A percentile compares a stretch with the other conserved stretches of the same genome.
Evolutionary conservation across 2,329 filamentous ascomycete genomes (phyloP).

Genomic region (Ciborinia camelliae): DNA sequence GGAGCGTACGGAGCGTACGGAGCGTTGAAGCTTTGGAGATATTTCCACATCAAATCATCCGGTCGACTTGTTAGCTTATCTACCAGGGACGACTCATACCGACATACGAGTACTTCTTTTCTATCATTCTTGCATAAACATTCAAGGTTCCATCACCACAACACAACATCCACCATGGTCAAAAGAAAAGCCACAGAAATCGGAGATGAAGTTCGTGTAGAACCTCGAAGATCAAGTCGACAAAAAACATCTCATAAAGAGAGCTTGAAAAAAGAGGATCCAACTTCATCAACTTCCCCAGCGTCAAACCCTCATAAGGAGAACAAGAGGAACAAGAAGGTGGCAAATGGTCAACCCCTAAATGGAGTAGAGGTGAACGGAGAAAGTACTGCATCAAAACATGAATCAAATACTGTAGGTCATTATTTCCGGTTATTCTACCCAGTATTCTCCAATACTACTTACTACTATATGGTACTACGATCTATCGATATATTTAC

Average conservation of each 20-base stretch:
- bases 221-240: conserved; percentile 32
- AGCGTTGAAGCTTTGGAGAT: conserved; percentile 1
- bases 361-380: conserved; percentile 14
- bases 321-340: conserved; percentile 18
- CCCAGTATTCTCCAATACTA: no score
- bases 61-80: neutral
- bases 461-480: neutral
- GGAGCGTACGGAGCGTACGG: neutral
- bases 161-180: conserved; percentile 23
- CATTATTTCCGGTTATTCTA: neutral
- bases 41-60: neutral
- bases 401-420: conserved; percentile 7
- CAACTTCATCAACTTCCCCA: conserved; percentile 17
- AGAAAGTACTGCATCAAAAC: neutral
- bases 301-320: conserved; percentile 17
- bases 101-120: no score
- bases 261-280: conserved; percentile 20
- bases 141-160: neutral
- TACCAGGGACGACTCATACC: no score
- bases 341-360: neutral
- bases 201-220: conserved; percentile 13
- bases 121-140: conserved; percentile 8
- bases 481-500: neutral
- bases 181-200: conserved; percentile 34
- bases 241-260: conserved; percentile 17